Conservation (phyloP, 805 yeast genomes). For the Scheffersomyces spartinae region DNA sequence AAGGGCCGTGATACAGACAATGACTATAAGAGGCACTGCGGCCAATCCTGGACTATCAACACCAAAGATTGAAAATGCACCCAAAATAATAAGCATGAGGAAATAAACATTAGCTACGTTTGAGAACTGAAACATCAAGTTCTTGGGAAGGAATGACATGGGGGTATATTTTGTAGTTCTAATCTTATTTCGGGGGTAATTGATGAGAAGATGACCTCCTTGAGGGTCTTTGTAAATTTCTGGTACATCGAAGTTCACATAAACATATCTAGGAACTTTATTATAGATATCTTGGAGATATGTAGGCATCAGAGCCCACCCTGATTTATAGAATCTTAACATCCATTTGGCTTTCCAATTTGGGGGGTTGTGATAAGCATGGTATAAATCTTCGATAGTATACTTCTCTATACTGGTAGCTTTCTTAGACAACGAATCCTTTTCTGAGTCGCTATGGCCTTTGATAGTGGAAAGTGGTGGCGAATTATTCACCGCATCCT, state of each 20-base stretch:
- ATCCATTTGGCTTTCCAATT: too few species aligned
- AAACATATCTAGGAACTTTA: constrained; percentile 24
- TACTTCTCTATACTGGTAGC: too few species aligned
- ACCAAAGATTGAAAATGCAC: constrained; percentile 51
- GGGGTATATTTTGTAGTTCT: constrained; percentile 57
- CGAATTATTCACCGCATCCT: too few species aligned
- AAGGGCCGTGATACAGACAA: constrained; percentile 61
- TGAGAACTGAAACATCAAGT: constrained; percentile 40
- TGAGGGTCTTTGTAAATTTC: constrained; percentile 11
- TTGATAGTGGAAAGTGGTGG: too few species aligned
- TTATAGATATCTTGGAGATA: constrained; percentile 23
- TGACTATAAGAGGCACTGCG: constrained; percentile 73
- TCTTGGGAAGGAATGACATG: constrained; percentile 44
- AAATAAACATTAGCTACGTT: constrained; percentile 54
- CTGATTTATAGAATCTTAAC: constrained; percentile 14
- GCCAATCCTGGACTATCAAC: constrained; percentile 62
- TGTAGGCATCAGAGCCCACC: too few species aligned
- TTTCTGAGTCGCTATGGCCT: too few species aligned
- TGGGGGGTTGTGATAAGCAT: too few species aligned
- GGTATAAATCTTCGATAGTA: too few species aligned
- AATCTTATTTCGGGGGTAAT: constrained; percentile 44
- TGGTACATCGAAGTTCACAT: constrained; percentile 24
- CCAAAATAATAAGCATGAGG: constrained; percentile 41
- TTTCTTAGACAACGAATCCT: too few species aligned
- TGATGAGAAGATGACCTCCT: constrained; percentile 19